A percentile compares a stretch with the other conserved stretches of the same genome.
Conservation (phyloP, 768 basidiomycete species). For the Termitomyces sp. region DNA sequence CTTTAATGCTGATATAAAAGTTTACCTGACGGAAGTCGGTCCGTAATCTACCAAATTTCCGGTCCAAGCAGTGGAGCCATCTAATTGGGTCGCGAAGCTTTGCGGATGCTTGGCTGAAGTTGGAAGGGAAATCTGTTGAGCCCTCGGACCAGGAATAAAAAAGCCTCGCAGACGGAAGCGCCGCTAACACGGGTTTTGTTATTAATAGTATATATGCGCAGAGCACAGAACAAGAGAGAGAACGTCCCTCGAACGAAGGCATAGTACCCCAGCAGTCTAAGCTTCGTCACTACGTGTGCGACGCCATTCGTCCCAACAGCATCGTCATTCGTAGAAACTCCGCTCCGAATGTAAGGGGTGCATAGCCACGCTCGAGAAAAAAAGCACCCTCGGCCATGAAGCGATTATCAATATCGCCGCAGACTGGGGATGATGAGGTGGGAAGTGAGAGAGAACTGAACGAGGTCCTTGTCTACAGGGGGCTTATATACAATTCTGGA, state of each 20-base stretch:
- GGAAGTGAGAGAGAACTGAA: neutral
- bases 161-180: neutral
- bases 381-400: neutral
- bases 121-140: too few species aligned
- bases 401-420: neutral
- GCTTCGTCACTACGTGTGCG: slow-evolving; percentile 12
- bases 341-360: slow-evolving; percentile 8
- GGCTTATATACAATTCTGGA: neutral
- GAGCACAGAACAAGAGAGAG: neutral
- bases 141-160: too few species aligned
- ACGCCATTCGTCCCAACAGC: neutral
- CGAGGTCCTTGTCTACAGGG: neutral
- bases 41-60: too few species aligned
- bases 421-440: neutral
- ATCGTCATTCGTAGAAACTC: slow-evolving; percentile 8
- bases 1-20: too few species aligned
- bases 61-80: neutral
- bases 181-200: too few species aligned
- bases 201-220: too few species aligned
- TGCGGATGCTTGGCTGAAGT: neutral
- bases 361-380: slow-evolving; percentile 1
- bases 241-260: neutral
- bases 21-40: too few species aligned
- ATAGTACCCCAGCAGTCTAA: slow-evolving; percentile 12
- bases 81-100: neutral